Evolutionary conservation across 2,329 filamentous ascomycete genomes (phyloP), one percentile per base, ranked within the genome.

Genomic region (Talaromyces sp.): DNA sequence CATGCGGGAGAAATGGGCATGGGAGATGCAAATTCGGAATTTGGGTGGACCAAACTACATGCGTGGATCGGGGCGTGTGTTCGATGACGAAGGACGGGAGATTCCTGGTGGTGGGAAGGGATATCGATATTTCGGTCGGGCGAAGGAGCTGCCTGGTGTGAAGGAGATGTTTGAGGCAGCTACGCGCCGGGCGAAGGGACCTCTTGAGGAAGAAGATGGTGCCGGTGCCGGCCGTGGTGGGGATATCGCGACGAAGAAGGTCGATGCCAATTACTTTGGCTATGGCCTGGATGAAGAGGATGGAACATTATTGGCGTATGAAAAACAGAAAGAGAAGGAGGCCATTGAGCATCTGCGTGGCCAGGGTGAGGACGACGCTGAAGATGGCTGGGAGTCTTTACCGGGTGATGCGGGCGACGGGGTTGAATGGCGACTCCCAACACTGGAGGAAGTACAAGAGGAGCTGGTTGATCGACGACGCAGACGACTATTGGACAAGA

Each of bases 1-100:
- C 57, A 97, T 99, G 90, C 87, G 91, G 60, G 94, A 99, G 79
- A 99, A 99, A 76, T 91, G 95, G 82, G 92, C 96, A 83, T 99
- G 94, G 94, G 94, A 99, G 80, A 85, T 94, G 64, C 91, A 97
- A 76, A 97, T 99, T 64, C 84, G 92, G 53, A 95, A 96, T 67
- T 73, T 97, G 20, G 94, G 94, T n/a, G 94, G 94, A 2, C 94
- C 94, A 27, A 97, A 97, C 75, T 99, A 97, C 73, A 96, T 94
- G 88, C 82, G 91, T 45, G 84, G 84, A 4, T 83, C 82, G 0
- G 85, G 80, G 27, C 85, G 85, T 60, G 81, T 89, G 44, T 90
- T 89, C 71, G 88, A 91, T 69, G 88, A 90, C 65, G 82, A 86
- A 51, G 88, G 88, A 1, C 76, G 85, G 43, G 88, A 90, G 70